Base-by-base conservation (phyloP, 495 filamentous ascomycete species). In the Jackrogersella minutella region DNA sequence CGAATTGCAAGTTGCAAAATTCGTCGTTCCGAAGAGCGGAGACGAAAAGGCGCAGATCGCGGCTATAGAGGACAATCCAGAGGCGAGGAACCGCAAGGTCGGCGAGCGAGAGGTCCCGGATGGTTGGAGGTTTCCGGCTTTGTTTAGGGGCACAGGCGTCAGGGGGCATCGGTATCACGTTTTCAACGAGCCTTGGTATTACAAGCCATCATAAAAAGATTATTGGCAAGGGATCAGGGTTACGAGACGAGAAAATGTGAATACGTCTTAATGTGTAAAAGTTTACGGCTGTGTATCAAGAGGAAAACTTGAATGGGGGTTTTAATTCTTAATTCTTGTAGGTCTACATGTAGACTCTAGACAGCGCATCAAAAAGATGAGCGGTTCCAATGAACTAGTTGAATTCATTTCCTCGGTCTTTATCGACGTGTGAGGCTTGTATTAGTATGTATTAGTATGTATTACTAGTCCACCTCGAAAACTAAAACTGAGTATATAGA, bases 1-100 rank as follows among this genome's bases (percentile, higher is more conserved):
- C 3, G 95, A 99, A 79, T 84, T 99, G 62, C 95, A 99, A 85
- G 88, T 97, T 46, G 95, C 92, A 52, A 99, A 98, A 74, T 99
- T 99, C 70, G 85, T 96, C 11, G 85, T 99, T 46, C 96, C 93
- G 9, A 80, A 87, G 64, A 80, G 82, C 1, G 88, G 90, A 58
- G 80, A 82, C 5, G 85, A 88, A 41, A 81, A 85, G 57, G 84
- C 78, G 14, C 74, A 85, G 63, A 53, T 74, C 0, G 72, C 77
- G 57, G 72, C 73, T 7, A 64, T 72, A 34, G 61, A 65, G 5
- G 56, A 66, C 30, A 46, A 64, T 37, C 28, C 70, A 13, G 66
- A 74, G 30, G 17, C 69, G 43, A 65, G 80, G 8, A 73, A 82
- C 24, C 71, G 69, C 39, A 64, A 72, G 26, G 81, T 84, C 4